phyloP scores from a whole-genome alignment of 441 rosid species.

The Isatis lusitanica region DNA sequence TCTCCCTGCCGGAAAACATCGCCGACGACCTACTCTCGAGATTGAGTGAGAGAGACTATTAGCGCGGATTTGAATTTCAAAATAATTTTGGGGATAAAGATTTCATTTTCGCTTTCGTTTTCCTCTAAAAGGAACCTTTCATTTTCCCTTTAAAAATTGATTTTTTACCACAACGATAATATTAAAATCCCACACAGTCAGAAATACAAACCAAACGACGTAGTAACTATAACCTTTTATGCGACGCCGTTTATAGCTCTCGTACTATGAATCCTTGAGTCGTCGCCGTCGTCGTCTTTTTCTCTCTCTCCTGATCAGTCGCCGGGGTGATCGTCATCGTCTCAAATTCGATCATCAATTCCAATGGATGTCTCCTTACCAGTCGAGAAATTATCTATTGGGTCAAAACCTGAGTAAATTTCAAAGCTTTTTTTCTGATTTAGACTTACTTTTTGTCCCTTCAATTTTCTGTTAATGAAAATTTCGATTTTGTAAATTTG shows the following conservation, averaged over 20 bases:
- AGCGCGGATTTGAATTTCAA: constrained; percentile 41
- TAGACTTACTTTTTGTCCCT: neutral
- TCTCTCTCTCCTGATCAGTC: neutral
- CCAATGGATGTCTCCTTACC: constrained; percentile 58
- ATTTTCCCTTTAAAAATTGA: neutral
- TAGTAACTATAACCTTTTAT: neutral
- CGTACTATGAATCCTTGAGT: neutral
- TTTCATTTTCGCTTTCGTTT: constrained; percentile 13
- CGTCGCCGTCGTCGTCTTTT: constrained; percentile 1
- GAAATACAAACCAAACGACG: constrained; percentile 1
- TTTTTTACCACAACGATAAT: neutral
- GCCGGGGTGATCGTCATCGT: constrained; percentile 21
- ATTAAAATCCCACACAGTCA: too few species aligned
- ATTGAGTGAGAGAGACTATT: constrained; percentile 28
- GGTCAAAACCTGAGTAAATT: constrained; percentile 38
- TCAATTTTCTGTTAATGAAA: neutral
- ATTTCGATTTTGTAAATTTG: neutral
- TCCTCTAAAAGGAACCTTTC: too few species aligned
- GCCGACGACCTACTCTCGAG: constrained; percentile 28
- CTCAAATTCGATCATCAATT: neutral
- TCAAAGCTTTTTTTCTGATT: neutral
- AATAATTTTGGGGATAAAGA: constrained; percentile 34
- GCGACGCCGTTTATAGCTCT: neutral
- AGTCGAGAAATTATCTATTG: constrained; percentile 44
- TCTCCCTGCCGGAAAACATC: constrained; percentile 35